Evolutionary conservation across 2,329 filamentous ascomycete genomes (phyloP).

Genomic region (Stagonosporopsis tanaceti): DNA sequence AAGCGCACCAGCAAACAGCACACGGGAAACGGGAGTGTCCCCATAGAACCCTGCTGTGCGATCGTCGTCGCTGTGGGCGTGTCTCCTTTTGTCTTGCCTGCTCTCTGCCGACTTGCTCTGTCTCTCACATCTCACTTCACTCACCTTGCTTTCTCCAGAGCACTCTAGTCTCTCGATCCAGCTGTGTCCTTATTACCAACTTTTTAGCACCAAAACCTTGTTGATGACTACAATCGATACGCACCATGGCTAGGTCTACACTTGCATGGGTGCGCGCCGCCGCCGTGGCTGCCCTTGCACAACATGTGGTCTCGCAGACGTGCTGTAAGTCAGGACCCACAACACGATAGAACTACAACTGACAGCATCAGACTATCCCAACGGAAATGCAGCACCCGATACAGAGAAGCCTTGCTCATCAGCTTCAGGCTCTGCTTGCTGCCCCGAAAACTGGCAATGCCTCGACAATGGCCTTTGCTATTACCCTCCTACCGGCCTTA

Average conservation of each 20-base stretch:
- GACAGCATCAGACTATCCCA: slow-evolving; percentile 45
- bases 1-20: slow-evolving; percentile 13
- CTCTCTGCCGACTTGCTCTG: slow-evolving; percentile 11
- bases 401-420: slow-evolving; percentile 46
- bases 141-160: slow-evolving; percentile 11
- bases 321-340: slow-evolving; percentile 37
- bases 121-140: slow-evolving; percentile 13
- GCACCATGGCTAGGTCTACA: slow-evolving; percentile 27
- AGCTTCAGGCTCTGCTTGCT: slow-evolving; percentile 46
- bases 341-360: slow-evolving; percentile 4
- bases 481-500: slow-evolving; percentile 34
- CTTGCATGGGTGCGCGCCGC: slow-evolving; percentile 32
- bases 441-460: slow-evolving; percentile 47
- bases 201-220: slow-evolving; percentile 2
- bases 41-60: slow-evolving; percentile 15
- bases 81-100: slow-evolving; percentile 17
- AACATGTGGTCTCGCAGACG: slow-evolving; percentile 33
- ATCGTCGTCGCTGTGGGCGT: slow-evolving; percentile 13
- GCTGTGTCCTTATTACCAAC: slow-evolving; percentile 6
- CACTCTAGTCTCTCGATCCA: slow-evolving; percentile 15
- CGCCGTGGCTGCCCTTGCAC: slow-evolving; percentile 25
- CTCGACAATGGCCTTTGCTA: slow-evolving; percentile 50
- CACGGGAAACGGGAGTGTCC: slow-evolving; percentile 16
- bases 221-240: slow-evolving; percentile 12
- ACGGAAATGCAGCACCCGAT: slow-evolving; percentile 36